A percentile compares a stretch with the other conserved stretches of the same genome.
phyloP scores from a whole-genome alignment of 2,329 filamentous ascomycete species.

The Pestalotiopsis fici region DNA sequence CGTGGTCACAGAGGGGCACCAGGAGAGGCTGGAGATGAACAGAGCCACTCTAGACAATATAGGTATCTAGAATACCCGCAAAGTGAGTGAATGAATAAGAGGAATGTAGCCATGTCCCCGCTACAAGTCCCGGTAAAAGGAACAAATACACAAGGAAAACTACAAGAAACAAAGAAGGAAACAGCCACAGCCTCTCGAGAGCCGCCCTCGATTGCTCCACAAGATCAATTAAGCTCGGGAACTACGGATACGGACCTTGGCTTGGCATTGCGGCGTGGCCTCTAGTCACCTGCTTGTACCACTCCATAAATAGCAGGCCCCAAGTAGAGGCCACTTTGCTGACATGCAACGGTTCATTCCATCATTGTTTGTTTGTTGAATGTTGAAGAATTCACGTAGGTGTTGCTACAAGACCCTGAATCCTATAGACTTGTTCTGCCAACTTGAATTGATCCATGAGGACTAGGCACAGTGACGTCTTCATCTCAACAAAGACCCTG shows the following conservation, averaged over 20 bases:
- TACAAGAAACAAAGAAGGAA: not conserved
- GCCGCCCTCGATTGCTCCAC: not conserved
- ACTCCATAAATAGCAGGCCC: constrained; percentile 5
- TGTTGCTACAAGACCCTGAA: not conserved
- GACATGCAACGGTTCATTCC: not conserved
- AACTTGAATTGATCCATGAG: not conserved
- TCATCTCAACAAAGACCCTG: not conserved
- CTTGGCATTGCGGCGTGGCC: not conserved
- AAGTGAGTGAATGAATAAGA: not conserved
- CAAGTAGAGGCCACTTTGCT: not conserved
- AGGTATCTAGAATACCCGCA: not conserved
- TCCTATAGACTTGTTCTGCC: not conserved
- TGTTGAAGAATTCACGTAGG: not conserved
- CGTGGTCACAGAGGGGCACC: not conserved
- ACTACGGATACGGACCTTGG: not conserved
- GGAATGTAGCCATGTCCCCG: no score
- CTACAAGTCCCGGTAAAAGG: not conserved
- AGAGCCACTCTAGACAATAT: not conserved
- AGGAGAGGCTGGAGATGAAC: not conserved
- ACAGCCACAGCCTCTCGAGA: not conserved
- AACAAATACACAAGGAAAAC: not conserved
- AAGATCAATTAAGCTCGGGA: constrained; percentile 1
- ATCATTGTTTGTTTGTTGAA: not conserved
- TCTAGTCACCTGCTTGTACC: not conserved
- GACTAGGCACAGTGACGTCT: not conserved